phyloP scores from a whole-genome alignment of 306 rosid genomes.

The Alnus glutinosa region DNA sequence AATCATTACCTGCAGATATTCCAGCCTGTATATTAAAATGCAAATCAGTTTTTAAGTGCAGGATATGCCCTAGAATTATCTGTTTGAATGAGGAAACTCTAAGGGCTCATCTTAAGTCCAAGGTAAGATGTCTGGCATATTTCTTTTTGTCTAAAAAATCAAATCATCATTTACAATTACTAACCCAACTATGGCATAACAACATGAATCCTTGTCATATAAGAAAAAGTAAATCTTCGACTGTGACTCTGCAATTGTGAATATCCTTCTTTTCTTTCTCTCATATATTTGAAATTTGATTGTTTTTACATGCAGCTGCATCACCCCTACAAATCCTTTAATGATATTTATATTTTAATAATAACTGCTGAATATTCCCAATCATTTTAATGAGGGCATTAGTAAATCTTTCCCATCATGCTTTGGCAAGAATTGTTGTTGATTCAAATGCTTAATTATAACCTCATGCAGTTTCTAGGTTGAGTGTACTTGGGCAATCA shows the following conservation, averaged over 20 bases:
- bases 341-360: not conserved
- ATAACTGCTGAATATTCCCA: not conserved
- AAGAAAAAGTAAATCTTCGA: no score
- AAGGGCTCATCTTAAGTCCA: slow-evolving; percentile 82
- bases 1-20: slow-evolving; percentile 34
- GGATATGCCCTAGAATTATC: slow-evolving; percentile 81
- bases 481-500: not conserved
- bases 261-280: not conserved
- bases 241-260: no score
- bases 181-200: not conserved
- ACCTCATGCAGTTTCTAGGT: not conserved
- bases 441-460: not conserved
- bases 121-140: slow-evolving; percentile 45
- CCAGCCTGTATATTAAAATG: slow-evolving; percentile 51
- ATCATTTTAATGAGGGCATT: not conserved
- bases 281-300: not conserved
- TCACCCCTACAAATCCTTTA: not conserved
- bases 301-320: not conserved
- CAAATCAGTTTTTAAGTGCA: slow-evolving; percentile 88
- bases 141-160: slow-evolving; percentile 13
- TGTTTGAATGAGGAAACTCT: slow-evolving; percentile 79
- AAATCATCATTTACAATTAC: not conserved
- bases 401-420: not conserved
- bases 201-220: not conserved
- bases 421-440: not conserved